Evolutionary conservation across 164 flowering plant species (phyloP), one percentile per base, ranked within the genome.

Genomic region (Brasenia schreberi): DNA sequence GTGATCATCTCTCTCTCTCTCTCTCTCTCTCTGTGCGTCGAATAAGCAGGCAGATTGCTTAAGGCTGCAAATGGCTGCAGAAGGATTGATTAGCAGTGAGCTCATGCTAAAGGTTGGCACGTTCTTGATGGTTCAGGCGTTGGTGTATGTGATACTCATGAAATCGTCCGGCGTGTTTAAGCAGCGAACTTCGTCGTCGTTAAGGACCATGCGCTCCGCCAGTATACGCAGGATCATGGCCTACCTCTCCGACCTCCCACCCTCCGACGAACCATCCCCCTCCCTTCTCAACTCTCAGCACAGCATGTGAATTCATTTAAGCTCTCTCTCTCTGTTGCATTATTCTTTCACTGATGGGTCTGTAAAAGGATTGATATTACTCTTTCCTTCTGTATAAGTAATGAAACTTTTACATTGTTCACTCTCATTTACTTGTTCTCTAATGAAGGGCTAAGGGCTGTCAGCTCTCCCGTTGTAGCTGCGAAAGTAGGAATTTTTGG

Each of bases 61-160:
- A 33, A 33, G 39, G 39, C 4, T 33, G 27, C 19, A 65, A 14
- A 76, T 79, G 76, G 64, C 59, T 59, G 42, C 75, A 53, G 82
- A 65, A 64, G 10, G 39, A 45, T 18, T 66, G 39, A 23, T 17
- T 7, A 39, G 4, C 39, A 75, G 66, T 16, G 78, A 76, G 27
- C 67, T 45, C 68, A 44, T 82, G 56, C 14, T 79, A 70, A 81
- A 82, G 66, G 76, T 82, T 7, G 84, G 64, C 39, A 14, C 80
- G 70, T 87, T 85, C 74, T 4, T 79, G 19, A 61, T 83, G 4
- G 85, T 88, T 4, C 94, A 85, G 69, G 85, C 83, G 42, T 67
- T 88, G 45, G 89, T 88, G 18, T 88, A 85, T 66, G 61, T 83
- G 49, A 85, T 88, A 64, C 83, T 88, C 19, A 76, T 85, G 27